Base-by-base conservation (phyloP, 176 grass and related monocot genomes). In the Saccharum officinarum region DNA sequence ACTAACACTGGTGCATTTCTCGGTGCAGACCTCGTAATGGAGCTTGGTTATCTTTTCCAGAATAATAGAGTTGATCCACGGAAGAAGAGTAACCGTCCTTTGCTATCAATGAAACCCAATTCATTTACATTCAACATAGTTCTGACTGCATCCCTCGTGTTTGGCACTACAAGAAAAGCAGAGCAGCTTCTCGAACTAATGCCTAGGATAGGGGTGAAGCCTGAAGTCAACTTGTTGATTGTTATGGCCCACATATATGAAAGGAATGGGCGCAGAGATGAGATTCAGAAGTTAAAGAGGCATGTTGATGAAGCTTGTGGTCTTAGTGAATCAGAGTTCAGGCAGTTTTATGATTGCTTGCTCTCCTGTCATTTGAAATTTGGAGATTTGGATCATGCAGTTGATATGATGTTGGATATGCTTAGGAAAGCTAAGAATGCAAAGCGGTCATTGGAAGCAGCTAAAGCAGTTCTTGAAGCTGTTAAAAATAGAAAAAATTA, bases 141-240 rank as follows among this genome's bases (percentile, higher is more conserved):
- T 82, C 81, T 98, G 76, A 94, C 68, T 16, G 89, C 89, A 52
- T 98, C 90, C 78, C 92, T 95, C 13, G 31, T 93, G 61, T 98
- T 95, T 79, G 86, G 86, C 40, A 90, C 78, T 31, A 95, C 89
- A 55, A 98, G 78, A 80, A 98, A 98, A 75, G 91, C 89, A 0
- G 96, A 94, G 77, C 83, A 95, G 80, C 89, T 98, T 86, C 89
- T 98, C 5, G 91, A 95, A 90, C 62, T 98, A 71, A 93, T 98
- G 83, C 89, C 89, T 22, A 79, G 78, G 83, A 84, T 98, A 71
- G 71, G 83, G 20, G 83, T 93, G 78, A 95, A 85, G 76, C 93
- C 96, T 59, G 87, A 93, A 79, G 81, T 67, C 10, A 86, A 78
- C 25, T 79, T 94, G 68, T 50, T 98, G 69, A 83, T 94, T 90